Evolutionary conservation across 345 rosid genomes (phyloP).

Genomic region (Lepidium didymum): DNA sequence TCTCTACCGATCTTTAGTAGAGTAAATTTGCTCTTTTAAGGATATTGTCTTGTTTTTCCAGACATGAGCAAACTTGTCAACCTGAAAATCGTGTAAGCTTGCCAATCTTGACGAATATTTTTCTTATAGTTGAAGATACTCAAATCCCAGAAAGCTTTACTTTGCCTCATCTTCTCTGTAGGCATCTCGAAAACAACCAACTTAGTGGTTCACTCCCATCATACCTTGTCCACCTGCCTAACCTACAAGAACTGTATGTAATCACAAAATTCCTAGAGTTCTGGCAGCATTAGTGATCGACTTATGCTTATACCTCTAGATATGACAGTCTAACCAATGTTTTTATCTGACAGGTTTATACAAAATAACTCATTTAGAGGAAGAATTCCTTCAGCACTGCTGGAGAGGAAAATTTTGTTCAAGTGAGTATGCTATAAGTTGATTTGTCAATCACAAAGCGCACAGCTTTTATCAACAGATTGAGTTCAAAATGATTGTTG

Average conservation of each 20-base stretch:
- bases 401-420: constrained; percentile 50
- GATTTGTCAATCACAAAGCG: background rate
- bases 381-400: constrained; percentile 49
- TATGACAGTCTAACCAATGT: background rate
- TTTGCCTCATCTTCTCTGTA: constrained; percentile 28
- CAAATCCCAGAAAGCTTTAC: constrained; percentile 5
- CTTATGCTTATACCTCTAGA: background rate
- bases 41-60: constrained; percentile 74
- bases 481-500: background rate
- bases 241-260: constrained; percentile 74
- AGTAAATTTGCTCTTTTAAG: constrained; percentile 8
- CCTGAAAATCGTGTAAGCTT: constrained; percentile 70
- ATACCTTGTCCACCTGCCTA: constrained; percentile 56
- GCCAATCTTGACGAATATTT: background rate
- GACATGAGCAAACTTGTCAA: constrained; percentile 70
- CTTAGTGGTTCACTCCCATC: constrained; percentile 72
- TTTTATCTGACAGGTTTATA: constrained; percentile 51
- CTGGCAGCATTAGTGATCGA: background rate
- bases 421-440: constrained; percentile 51
- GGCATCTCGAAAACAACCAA: constrained; percentile 90
- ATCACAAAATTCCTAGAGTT: background rate
- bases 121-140: background rate
- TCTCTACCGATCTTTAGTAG: background rate
- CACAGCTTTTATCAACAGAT: background rate
- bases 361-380: constrained; percentile 82